These are phyloP conservation scores for Suillus occidentalis DNA, from an alignment of 768 basidiomycete species.

Conservation along the genomic window DNA sequence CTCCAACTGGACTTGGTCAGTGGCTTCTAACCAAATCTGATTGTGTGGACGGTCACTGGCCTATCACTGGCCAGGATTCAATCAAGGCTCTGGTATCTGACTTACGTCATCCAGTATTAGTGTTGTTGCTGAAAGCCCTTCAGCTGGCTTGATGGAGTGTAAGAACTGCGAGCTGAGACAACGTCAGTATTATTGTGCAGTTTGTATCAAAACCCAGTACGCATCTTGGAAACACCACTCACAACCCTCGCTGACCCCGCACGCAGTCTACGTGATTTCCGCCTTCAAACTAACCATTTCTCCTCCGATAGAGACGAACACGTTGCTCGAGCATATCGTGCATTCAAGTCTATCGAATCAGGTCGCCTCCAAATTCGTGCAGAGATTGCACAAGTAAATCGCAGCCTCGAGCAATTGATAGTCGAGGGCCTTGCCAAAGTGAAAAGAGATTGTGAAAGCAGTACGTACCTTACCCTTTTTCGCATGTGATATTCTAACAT, in stretches of 20 bases:
- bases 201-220: conserved; percentile 67
- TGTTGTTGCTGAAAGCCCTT: too few relatives aligned
- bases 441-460: conserved; percentile 60
- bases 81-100: too few relatives aligned
- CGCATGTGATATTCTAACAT: background rate
- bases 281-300: conserved; percentile 55
- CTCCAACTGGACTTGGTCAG: too few relatives aligned
- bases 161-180: conserved; percentile 71
- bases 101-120: too few relatives aligned
- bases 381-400: conserved; percentile 45
- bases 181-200: conserved; percentile 71
- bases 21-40: too few relatives aligned
- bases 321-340: conserved; percentile 50
- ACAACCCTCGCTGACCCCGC: background rate
- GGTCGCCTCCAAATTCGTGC: conserved; percentile 48
- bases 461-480: conserved; percentile 36
- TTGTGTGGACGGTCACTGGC: too few relatives aligned
- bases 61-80: too few relatives aligned
- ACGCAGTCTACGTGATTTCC: conserved; percentile 55
- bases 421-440: conserved; percentile 44
- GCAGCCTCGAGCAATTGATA: conserved; percentile 51
- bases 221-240: conserved; percentile 18
- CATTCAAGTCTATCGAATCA: conserved; percentile 44
- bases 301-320: conserved; percentile 63
- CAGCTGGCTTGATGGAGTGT: conserved; percentile 59